Base-by-base conservation (phyloP, 169 alveolate species). In the Plasmodium relictum region DNA sequence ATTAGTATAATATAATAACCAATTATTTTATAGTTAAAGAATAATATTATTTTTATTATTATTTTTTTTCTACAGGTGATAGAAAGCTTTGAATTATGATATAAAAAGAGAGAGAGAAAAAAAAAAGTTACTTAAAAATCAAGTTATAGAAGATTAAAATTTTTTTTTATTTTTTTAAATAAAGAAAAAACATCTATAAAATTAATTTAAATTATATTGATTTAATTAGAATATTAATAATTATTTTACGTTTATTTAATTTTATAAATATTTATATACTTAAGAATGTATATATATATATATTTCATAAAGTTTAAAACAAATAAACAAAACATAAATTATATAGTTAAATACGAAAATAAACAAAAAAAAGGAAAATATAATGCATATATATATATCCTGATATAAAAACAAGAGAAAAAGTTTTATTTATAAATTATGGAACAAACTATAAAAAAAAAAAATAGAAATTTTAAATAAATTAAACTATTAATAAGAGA, bases 71-170 rank as follows among this genome's bases (percentile, higher is more conserved):
- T 42, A 18, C 16, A 73, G 88, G 88, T 73, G 2, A 39, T 73
- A 42, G 31, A 44, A 26, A 41, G 88, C 88, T 73, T 73, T 31
- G 88, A 73, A 7, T 18, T 59, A 63, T 56, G 73, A 73, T 18
- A 24, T 9, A 37, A 52, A 20, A 56, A 16, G 52, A 10, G 16
- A 14, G 31, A 26, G 0, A 50, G 20, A 56, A 20, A 42, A 24
- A 42, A 24, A 54, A 42, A 24, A 52, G 50, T 50, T 71, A 20
- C 45, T n/a, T 14, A 26, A 22, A 24, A 48, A 39, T 10, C 9
- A 71, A 20, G 22, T 18, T 45, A 59, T 42, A 39, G 24, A 71
- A 45, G 20, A 71, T 16, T 50, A 71, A 37, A 42, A 45, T 48
- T 20, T 45, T 50, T 22, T 72, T n/a, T 10, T 37, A 16, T 50